Conservation (phyloP, 1,284 basidiomycete species). For the Paramarasmius palmivorus region DNA sequence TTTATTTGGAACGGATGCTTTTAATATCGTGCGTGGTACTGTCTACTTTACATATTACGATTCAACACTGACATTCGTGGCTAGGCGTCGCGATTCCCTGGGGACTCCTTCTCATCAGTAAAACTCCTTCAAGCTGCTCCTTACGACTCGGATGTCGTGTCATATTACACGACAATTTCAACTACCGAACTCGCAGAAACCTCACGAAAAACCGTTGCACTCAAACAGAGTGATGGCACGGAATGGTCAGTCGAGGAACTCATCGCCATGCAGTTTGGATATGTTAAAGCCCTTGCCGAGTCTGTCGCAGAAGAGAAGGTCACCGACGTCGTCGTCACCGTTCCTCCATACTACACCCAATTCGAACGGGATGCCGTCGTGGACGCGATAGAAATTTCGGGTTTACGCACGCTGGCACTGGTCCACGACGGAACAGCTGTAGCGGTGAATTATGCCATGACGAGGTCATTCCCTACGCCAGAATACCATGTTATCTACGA, state of each 20-base stretch:
- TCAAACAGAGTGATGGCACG: constrained; percentile 59
- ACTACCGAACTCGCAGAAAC: constrained; percentile 60
- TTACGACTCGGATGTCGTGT: constrained; percentile 59
- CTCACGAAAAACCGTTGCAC: constrained; percentile 57
- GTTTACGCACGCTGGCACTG: constrained; percentile 80
- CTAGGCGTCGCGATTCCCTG: constrained; percentile 89
- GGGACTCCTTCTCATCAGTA: constrained; percentile 83
- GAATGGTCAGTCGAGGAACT: constrained; percentile 89
- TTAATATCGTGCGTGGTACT: constrained; percentile 80
- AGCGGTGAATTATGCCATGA: constrained; percentile 96
- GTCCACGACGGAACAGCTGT: constrained; percentile 94
- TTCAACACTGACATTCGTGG: constrained; percentile 10
- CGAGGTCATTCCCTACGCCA: constrained; percentile 77
- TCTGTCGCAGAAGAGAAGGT: constrained; percentile 75
- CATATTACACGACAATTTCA: constrained; percentile 69
- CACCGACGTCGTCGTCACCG: constrained; percentile 80
- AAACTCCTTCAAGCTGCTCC: constrained; percentile 87
- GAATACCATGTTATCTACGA: constrained; percentile 95
- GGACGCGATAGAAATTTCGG: constrained; percentile 91
- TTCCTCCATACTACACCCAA: constrained; percentile 86
- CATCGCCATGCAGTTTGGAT: constrained; percentile 91
- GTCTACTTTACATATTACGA: background rate
- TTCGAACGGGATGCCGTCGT: constrained; percentile 86
- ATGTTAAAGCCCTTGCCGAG: constrained; percentile 89
- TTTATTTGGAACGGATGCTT: constrained; percentile 87